Evolutionary conservation across 140 eudicot genomes (phyloP).

Genomic region (Flaveria floridana): DNA sequence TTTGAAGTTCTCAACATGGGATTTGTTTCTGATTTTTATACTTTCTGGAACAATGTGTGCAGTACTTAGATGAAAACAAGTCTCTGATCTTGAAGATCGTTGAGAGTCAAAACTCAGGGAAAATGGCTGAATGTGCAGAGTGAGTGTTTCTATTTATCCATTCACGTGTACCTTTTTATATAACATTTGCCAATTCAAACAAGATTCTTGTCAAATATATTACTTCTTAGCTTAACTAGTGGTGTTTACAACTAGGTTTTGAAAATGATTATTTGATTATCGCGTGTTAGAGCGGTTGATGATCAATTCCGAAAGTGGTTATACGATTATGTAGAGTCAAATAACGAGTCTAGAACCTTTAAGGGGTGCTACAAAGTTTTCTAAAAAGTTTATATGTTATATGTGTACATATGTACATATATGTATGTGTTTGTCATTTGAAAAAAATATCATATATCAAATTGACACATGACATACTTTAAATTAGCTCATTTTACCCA

Average conservation of each 20-base stretch:
- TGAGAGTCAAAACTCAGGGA: conserved; percentile 95
- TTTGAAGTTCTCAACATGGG: background rate
- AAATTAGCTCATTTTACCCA: no score
- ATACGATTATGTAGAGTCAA: no score
- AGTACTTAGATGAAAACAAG: conserved; percentile 98
- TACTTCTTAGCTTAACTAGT: background rate
- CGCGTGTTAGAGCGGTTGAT: background rate
- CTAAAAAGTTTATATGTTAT: no score
- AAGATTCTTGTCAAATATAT: background rate
- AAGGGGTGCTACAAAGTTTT: no score
- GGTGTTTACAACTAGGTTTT: background rate
- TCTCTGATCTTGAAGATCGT: conserved; percentile 91
- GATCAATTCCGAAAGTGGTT: no score
- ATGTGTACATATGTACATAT: no score
- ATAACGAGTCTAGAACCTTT: no score
- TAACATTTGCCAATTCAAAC: background rate
- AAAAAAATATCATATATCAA: no score
- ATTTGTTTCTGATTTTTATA: background rate
- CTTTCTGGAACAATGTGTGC: conserved; percentile 22
- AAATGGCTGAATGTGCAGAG: conserved; percentile 96
- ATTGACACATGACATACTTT: no score
- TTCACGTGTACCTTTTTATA: background rate
- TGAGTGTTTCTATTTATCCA: conserved; percentile 33
- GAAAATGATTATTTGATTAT: background rate
- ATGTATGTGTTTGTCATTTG: no score